Percentiles rank a stretch among this genome's conserved stretches.
These are phyloP conservation scores for Penicillium robsamsonii DNA, from an alignment of 495 filamentous ascomycete species.

Conservation along the genomic window DNA sequence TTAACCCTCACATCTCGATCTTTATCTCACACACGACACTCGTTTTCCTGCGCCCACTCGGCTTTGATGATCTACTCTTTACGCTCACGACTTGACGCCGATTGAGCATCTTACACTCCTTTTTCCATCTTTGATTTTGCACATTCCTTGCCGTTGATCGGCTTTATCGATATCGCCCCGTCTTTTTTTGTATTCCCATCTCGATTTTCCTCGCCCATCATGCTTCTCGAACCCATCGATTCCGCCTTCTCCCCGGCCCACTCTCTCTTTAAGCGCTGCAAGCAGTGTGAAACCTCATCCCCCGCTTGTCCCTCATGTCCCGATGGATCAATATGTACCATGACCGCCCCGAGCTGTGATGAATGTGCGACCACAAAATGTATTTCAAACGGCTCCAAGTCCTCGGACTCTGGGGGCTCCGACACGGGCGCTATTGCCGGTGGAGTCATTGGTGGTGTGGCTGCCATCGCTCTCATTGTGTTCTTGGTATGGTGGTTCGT, in stretches of 20 bases:
- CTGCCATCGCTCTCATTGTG: constrained; percentile 63
- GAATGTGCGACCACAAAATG: constrained; percentile 61
- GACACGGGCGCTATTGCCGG: constrained; percentile 81
- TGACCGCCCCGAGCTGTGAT: constrained; percentile 54
- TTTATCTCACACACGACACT: constrained; percentile 18
- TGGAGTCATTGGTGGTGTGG: constrained; percentile 77
- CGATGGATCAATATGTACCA: constrained; percentile 52
- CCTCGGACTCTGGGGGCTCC: constrained; percentile 40
- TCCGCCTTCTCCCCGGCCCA: constrained; percentile 29
- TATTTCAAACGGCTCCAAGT: constrained; percentile 33
- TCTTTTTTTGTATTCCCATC: constrained; percentile 8
- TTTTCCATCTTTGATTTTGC: constrained; percentile 17
- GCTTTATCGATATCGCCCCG: constrained; percentile 21
- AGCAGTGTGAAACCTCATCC: constrained; percentile 36
- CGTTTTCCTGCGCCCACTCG: constrained; percentile 18
- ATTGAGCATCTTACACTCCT: constrained; percentile 37
- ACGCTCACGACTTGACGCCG: constrained; percentile 46
- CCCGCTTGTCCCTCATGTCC: constrained; percentile 54
- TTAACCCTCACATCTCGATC: constrained; percentile 16
- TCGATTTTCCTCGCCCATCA: constrained; percentile 20
- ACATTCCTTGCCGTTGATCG: constrained; percentile 31
- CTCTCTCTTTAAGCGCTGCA: constrained; percentile 50
- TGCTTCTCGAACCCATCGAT: constrained; percentile 28
- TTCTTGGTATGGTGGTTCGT: constrained; percentile 85
- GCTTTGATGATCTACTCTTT: constrained; percentile 32